These are phyloP conservation scores for Penicillium flavigenum DNA, from an alignment of 495 filamentous ascomycete genomes.

Conservation along the genomic window DNA sequence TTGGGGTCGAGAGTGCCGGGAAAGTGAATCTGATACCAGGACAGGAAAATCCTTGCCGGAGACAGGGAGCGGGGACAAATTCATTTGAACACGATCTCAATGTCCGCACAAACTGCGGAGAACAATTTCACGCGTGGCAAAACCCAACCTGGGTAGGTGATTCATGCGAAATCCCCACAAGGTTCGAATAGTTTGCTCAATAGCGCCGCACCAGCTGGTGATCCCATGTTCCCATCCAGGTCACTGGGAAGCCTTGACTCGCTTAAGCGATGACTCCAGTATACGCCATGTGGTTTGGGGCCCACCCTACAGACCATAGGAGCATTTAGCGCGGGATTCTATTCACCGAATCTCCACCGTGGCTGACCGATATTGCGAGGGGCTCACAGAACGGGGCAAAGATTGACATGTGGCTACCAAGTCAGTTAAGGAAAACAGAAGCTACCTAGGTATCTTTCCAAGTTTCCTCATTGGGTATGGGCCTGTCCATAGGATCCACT, in stretches of 20 bases:
- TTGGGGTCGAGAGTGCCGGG: neutral
- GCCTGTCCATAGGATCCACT: neutral
- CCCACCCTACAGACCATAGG: slow-evolving; percentile 12
- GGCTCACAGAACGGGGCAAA: neutral
- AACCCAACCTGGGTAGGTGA: slow-evolving; percentile 4
- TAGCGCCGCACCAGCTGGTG: slow-evolving; percentile 18
- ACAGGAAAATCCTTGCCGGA: neutral
- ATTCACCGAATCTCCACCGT: slow-evolving; percentile 15
- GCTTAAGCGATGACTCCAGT: neutral
- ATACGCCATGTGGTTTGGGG: slow-evolving; percentile 14
- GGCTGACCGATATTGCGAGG: neutral
- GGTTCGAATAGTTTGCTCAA: slow-evolving; percentile 23
- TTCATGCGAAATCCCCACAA: slow-evolving; percentile 8
- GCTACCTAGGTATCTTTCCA: neutral
- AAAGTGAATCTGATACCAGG: neutral
- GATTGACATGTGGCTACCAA: slow-evolving; percentile 7
- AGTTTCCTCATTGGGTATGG: slow-evolving; percentile 1
- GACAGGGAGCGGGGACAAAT: neutral
- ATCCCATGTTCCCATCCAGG: slow-evolving; percentile 9
- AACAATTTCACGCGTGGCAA: slow-evolving; percentile 17
- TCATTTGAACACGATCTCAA: slow-evolving; percentile 5
- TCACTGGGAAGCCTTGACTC: neutral
- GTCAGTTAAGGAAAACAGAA: neutral
- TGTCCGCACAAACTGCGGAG: slow-evolving; percentile 14
- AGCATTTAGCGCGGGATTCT: slow-evolving; percentile 13